phyloP scores from a whole-genome alignment of 345 rosid species.

The Sonneratia caseolaris region DNA sequence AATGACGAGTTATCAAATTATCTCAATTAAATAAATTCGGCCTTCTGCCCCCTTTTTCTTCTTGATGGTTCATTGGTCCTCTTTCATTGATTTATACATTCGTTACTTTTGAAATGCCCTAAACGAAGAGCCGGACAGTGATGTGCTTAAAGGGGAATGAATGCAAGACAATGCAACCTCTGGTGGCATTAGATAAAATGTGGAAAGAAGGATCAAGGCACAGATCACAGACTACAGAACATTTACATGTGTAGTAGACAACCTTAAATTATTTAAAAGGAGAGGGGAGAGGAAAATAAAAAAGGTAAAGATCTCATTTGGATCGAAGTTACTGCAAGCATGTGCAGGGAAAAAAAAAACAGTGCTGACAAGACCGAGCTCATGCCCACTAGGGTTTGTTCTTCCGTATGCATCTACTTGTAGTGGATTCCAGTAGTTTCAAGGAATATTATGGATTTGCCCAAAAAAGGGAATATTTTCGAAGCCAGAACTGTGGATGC shows the following conservation, averaged over 20 bases:
- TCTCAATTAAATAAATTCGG: too few relatives aligned
- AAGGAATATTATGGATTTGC: slow-evolving; percentile 3
- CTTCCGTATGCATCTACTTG: neutral
- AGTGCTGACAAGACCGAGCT: slow-evolving; percentile 5
- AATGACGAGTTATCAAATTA: too few relatives aligned
- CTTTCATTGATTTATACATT: neutral
- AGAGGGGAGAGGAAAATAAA: too few relatives aligned
- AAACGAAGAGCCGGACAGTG: neutral
- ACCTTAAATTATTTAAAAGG: neutral
- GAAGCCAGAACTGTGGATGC: neutral
- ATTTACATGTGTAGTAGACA: neutral
- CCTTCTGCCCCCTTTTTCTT: too few relatives aligned
- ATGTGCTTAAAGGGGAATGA: neutral
- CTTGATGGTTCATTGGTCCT: too few relatives aligned
- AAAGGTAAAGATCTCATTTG: neutral
- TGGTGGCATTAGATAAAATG: neutral
- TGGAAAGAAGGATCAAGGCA: neutral
- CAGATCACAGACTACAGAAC: neutral
- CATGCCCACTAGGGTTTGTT: slow-evolving; percentile 12
- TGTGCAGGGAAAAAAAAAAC: neutral
- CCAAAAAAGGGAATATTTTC: neutral
- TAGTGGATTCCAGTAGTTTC: neutral
- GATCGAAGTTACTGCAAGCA: slow-evolving; percentile 1
- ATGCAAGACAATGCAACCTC: neutral
- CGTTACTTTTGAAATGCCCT: neutral